These are phyloP conservation scores for Wickerhamiella vanderwaltii DNA, from an alignment of 805 yeast species.

Conservation along the genomic window DNA sequence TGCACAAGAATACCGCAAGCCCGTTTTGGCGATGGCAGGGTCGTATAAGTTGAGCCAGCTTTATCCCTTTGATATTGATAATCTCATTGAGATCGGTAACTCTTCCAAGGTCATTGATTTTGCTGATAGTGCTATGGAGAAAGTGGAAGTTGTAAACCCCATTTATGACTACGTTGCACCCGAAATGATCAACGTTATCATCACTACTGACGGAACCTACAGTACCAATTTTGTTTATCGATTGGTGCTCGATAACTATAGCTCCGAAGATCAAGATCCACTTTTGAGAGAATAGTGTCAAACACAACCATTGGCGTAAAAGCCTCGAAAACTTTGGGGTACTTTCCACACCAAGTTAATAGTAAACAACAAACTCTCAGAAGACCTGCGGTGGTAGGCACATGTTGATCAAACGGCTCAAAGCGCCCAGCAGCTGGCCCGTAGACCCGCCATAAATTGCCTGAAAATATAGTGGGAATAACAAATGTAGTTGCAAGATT, in stretches of 20 bases:
- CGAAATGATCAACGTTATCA: slow-evolving; percentile 83
- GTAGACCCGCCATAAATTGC: too few relatives aligned
- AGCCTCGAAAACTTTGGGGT: too few relatives aligned
- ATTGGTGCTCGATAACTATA: slow-evolving; percentile 87
- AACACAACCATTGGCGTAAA: too few relatives aligned
- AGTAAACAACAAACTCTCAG: too few relatives aligned
- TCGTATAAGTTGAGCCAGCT: slow-evolving; percentile 83
- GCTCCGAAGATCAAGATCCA: slow-evolving; percentile 49
- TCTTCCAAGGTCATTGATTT: slow-evolving; percentile 79
- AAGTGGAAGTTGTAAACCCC: slow-evolving; percentile 76
- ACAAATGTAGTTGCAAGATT: too few relatives aligned
- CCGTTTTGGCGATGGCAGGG: slow-evolving; percentile 92
- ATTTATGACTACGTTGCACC: slow-evolving; percentile 85
- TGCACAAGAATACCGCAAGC: slow-evolving; percentile 91
- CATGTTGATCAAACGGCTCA: too few relatives aligned
- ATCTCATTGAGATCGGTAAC: slow-evolving; percentile 80
- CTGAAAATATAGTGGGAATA: too few relatives aligned
- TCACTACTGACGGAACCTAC: slow-evolving; percentile 92
- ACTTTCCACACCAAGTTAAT: too few relatives aligned
- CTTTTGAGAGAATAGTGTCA: not conserved
- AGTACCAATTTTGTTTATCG: slow-evolving; percentile 94
- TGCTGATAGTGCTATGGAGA: slow-evolving; percentile 56
- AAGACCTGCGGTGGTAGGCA: too few relatives aligned
- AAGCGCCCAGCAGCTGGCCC: too few relatives aligned
- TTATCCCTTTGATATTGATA: slow-evolving; percentile 79